Base-by-base conservation (phyloP, 805 yeast genomes). In the Yarrowia divulgata region DNA sequence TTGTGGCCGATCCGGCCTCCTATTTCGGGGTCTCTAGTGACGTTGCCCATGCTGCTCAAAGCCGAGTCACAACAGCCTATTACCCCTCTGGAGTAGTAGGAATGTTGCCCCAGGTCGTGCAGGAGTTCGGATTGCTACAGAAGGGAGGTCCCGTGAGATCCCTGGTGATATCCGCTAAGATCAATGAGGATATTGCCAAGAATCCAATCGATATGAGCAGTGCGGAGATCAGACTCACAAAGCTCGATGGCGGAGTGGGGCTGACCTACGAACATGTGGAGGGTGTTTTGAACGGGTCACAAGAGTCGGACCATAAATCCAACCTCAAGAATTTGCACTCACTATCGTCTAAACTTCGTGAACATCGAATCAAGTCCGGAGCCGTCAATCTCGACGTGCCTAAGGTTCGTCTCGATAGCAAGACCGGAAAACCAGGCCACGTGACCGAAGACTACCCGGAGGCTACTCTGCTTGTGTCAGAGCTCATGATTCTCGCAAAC, bases 1-100 rank as follows among this genome's bases (percentile, higher is more conserved):
- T 90, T 76, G 86, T 94, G 71, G 98, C 98, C 0, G 93, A 94
- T 76, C 98, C 98, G 0, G 82, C 91, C 0, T 88, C 97, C 0
- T 48, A 85, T 83, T 71, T 77, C 91, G 69, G 76, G n/a, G 35
- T 32, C 6, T 0, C 32, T 13, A 39, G 48, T 35, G 57, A 63
- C 10, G 46, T 63, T 6, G 68, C 57, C 8, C 29, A 48, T 8
- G 55, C 46, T 16, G 68, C 68, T 2, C 55, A 48, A 19, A 63
- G 57, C 13, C 13, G 68, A 37, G 68, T 63, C 7, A 63, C 86
- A 29, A 91, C 97, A 0, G 83, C 88, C 0, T 94, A 93, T 75
- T 83, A 89, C 29, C 94, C 97, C 0, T 90, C 87, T 52, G 80
- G 81, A 0, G 85, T 87, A 0, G 77, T 83, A 10, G 87, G 90